Evolutionary conservation across 169 alveolate genomes (phyloP).

Genomic region (Babesia ovata): DNA sequence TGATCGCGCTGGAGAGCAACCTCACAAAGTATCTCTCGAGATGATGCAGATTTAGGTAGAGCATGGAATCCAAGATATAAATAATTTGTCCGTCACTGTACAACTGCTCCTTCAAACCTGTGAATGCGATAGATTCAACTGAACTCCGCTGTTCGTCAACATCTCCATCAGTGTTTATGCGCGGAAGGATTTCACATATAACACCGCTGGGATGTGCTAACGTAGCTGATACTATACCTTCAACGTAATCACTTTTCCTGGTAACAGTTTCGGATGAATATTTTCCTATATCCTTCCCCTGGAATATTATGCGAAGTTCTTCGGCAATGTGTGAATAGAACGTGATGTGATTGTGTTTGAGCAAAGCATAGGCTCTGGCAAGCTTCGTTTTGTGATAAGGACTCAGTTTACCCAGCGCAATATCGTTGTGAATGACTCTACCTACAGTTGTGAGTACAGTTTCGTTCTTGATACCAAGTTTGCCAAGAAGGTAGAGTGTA

Average conservation of each 20-base stretch:
- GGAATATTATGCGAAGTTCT: slow-evolving; percentile 45
- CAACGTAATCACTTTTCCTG: slow-evolving; percentile 6
- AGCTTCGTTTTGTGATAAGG: slow-evolving; percentile 59
- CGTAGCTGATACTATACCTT: slow-evolving; percentile 36
- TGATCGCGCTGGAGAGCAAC: slow-evolving; percentile 31
- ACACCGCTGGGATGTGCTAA: slow-evolving; percentile 40
- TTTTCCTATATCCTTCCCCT: slow-evolving; percentile 55
- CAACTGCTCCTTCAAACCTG: slow-evolving; percentile 31
- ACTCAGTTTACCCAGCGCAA: slow-evolving; percentile 46
- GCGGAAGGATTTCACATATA: slow-evolving; percentile 34
- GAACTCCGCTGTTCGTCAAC: not conserved
- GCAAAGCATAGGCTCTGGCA: slow-evolving; percentile 53
- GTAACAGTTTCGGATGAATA: slow-evolving; percentile 1
- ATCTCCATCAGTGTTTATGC: slow-evolving; percentile 5
- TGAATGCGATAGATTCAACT: slow-evolving; percentile 28
- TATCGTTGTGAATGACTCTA: slow-evolving; percentile 43
- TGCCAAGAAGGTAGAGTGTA: slow-evolving; percentile 31
- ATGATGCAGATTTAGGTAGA: slow-evolving; percentile 48
- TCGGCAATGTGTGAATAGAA: slow-evolving; percentile 54
- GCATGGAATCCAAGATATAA: slow-evolving; percentile 59
- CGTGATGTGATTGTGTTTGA: slow-evolving; percentile 65
- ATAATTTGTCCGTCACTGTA: slow-evolving; percentile 66
- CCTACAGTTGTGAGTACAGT: slow-evolving; percentile 16
- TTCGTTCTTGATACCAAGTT: slow-evolving; percentile 38
- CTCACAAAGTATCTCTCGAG: slow-evolving; percentile 45